Evolutionary conservation across 2,329 filamentous ascomycete genomes (phyloP).

Genomic region (Colletotrichum scovillei): DNA sequence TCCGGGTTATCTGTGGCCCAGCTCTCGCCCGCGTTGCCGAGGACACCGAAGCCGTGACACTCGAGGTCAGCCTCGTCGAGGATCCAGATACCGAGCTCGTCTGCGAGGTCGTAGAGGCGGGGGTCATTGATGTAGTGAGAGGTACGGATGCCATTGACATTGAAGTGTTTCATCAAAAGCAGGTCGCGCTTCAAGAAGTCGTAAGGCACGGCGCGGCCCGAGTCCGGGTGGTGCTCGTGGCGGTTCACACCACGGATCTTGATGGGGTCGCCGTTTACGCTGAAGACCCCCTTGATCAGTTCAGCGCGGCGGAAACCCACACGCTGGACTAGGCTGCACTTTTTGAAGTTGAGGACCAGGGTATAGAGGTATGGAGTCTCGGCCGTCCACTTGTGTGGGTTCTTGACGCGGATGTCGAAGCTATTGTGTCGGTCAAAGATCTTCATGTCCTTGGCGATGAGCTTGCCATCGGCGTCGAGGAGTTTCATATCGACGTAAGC

Average conservation of each 20-base stretch:
- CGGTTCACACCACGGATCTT: slow-evolving; percentile 77
- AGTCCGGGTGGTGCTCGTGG: slow-evolving; percentile 75
- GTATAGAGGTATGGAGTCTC: slow-evolving; percentile 74
- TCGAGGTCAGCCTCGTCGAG: slow-evolving; percentile 69
- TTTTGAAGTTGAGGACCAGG: slow-evolving; percentile 51
- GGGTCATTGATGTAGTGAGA: slow-evolving; percentile 75
- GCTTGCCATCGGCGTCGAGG: slow-evolving; percentile 46
- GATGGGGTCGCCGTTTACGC: slow-evolving; percentile 73
- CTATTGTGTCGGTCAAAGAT: slow-evolving; percentile 51
- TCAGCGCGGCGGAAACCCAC: slow-evolving; percentile 74
- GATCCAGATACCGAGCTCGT: slow-evolving; percentile 73
- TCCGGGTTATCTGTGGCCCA: slow-evolving; percentile 70
- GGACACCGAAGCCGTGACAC: slow-evolving; percentile 61
- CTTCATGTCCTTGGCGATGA: slow-evolving; percentile 42
- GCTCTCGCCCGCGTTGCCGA: slow-evolving; percentile 55
- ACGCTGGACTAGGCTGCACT: slow-evolving; percentile 59
- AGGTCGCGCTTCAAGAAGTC: slow-evolving; percentile 72
- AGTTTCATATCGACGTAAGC: slow-evolving; percentile 47
- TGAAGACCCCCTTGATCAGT: slow-evolving; percentile 69
- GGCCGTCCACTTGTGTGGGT: slow-evolving; percentile 75
- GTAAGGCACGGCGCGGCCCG: slow-evolving; percentile 71
- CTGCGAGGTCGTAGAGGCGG: slow-evolving; percentile 69
- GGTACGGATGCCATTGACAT: slow-evolving; percentile 77
- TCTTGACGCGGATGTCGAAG: slow-evolving; percentile 53
- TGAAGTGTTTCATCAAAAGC: slow-evolving; percentile 74